These are phyloP conservation scores for Physcomitrium patens DNA, from an alignment of 225 moss, liverwort and hornwort species.

Conservation along the genomic window DNA sequence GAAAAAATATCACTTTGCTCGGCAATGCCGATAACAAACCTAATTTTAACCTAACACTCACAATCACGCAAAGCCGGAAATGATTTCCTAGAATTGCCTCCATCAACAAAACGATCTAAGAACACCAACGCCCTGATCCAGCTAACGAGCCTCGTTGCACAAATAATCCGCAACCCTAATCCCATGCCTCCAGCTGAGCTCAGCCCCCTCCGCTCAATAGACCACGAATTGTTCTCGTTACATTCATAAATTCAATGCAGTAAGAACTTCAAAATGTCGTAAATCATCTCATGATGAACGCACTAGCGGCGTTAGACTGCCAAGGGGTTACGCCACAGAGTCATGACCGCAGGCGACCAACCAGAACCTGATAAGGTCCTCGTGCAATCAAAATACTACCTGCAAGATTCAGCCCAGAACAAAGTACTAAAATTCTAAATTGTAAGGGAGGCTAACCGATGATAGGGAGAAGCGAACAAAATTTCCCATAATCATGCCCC, in stretches of 20 bases:
- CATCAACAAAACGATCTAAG: background rate
- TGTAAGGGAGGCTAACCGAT: constrained; percentile 9
- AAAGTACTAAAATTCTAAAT: background rate
- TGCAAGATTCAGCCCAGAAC: constrained; percentile 20
- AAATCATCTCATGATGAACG: constrained; percentile 9
- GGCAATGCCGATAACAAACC: constrained; percentile 9
- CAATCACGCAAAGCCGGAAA: background rate
- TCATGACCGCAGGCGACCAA: background rate
- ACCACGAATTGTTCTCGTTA: constrained; percentile 21
- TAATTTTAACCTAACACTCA: constrained; percentile 21
- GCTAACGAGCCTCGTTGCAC: background rate
- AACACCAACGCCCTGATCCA: background rate
- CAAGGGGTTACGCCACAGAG: background rate
- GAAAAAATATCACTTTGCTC: background rate
- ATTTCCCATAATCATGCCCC: background rate
- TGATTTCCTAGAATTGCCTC: background rate
- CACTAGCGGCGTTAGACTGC: background rate
- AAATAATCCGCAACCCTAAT: constrained; percentile 29
- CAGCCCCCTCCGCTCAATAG: background rate
- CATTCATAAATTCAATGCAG: background rate
- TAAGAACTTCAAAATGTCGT: background rate
- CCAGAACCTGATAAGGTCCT: background rate
- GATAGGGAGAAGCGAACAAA: background rate
- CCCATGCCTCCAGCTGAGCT: constrained; percentile 7
- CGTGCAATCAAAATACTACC: background rate